A percentile compares a stretch with the other conserved stretches of the same genome.
These are phyloP conservation scores for Oryza longistaminata DNA, from an alignment of 176 grass and related monocot species.

Conservation along the genomic window DNA sequence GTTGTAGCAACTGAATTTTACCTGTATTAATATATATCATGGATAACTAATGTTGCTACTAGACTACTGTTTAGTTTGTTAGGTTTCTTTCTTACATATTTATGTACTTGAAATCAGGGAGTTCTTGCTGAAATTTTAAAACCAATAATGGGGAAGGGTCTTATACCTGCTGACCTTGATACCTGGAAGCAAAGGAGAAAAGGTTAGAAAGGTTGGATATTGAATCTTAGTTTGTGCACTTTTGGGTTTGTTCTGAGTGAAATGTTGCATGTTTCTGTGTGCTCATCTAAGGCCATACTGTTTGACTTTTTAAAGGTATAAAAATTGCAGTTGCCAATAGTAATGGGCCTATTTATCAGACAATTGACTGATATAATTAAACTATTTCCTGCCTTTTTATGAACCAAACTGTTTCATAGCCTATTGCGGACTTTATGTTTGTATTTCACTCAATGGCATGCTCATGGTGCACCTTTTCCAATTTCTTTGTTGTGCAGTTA, in stretches of 20 bases:
- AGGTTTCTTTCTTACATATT: constrained; percentile 39
- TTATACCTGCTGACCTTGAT: constrained; percentile 96
- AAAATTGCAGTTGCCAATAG: neutral
- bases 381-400: neutral
- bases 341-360: neutral
- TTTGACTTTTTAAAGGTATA: neutral
- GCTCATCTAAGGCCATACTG: neutral
- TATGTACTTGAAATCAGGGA: constrained; percentile 61
- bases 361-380: neutral
- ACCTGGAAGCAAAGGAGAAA: constrained; percentile 97
- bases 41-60: neutral
- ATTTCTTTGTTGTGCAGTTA: constrained; percentile 56
- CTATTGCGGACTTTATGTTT: neutral
- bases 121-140: constrained; percentile 98
- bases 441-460: constrained; percentile 4
- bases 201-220: constrained; percentile 73
- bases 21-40: neutral
- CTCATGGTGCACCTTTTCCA: constrained; percentile 6
- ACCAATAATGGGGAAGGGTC: constrained; percentile 99
- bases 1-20: neutral
- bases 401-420: neutral
- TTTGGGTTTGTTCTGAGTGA: neutral
- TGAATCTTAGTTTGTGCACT: constrained; percentile 29
- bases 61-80: neutral
- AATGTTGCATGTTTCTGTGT: constrained; percentile 8